A percentile compares a stretch with the other conserved stretches of the same genome.
These are phyloP conservation scores for Capsella rubella DNA, from an alignment of 441 rosid genomes.

Conservation along the genomic window DNA sequence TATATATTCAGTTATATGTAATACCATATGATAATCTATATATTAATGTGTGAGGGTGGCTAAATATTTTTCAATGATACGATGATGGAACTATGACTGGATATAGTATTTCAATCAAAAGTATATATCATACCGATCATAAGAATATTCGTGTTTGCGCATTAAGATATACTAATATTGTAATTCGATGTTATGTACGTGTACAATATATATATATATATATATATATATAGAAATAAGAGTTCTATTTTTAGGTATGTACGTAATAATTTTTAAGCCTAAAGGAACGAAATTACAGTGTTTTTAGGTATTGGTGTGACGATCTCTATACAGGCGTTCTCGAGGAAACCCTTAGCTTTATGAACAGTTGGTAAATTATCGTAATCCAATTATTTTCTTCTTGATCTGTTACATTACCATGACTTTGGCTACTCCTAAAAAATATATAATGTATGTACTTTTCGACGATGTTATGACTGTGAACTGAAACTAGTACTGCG, in stretches of 20 bases:
- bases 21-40: neutral
- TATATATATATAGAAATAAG: neutral
- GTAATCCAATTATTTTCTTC: neutral
- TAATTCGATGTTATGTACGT: neutral
- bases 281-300: no score
- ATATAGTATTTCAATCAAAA: neutral
- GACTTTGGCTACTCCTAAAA: neutral
- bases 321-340: neutral
- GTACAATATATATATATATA: neutral
- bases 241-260: neutral
- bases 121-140: constrained; percentile 10
- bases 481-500: neutral
- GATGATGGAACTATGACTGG: constrained; percentile 17
- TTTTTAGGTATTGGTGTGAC: neutral
- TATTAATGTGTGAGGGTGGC: constrained; percentile 4
- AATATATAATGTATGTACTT: neutral
- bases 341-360: neutral
- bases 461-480: neutral
- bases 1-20: neutral
- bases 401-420: neutral
- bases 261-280: neutral
- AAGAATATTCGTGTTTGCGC: constrained; percentile 30
- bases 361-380: no score
- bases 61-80: constrained; percentile 22
- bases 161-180: neutral